Conservation (phyloP, 2,329 filamentous ascomycete genomes). For the Fusarium acutatum region DNA sequence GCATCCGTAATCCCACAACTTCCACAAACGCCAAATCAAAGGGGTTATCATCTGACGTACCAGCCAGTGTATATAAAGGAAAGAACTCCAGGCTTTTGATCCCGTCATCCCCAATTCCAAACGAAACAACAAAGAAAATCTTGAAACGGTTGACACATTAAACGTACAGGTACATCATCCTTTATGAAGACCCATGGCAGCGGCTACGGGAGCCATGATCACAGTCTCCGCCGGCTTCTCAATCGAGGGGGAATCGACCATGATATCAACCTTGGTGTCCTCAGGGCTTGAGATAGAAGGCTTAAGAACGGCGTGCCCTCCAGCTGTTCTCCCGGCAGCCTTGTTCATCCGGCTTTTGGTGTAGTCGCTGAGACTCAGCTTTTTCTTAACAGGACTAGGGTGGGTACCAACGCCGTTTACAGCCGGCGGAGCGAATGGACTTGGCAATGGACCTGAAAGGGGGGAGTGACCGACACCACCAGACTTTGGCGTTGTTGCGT, state of each 20-base stretch:
- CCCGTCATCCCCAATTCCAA: slow-evolving; percentile 30
- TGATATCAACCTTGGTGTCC: slow-evolving; percentile 49
- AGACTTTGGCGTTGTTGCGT: slow-evolving; percentile 57
- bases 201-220: slow-evolving; percentile 31
- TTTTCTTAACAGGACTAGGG: slow-evolving; percentile 72
- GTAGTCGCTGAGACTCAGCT: slow-evolving; percentile 73
- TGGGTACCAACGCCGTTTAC: slow-evolving; percentile 56
- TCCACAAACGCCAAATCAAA: slow-evolving; percentile 40
- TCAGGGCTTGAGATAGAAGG: slow-evolving; percentile 48
- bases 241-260: slow-evolving; percentile 42
- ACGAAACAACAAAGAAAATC: slow-evolving; percentile 30
- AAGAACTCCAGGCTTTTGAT: slow-evolving; percentile 46
- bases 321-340: slow-evolving; percentile 51
- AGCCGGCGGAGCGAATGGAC: slow-evolving; percentile 53
- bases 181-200: slow-evolving; percentile 41
- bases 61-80: slow-evolving; percentile 41
- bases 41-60: slow-evolving; percentile 33
- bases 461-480: slow-evolving; percentile 60
- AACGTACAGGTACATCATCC: slow-evolving; percentile 40
- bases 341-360: slow-evolving; percentile 67
- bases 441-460: slow-evolving; percentile 53
- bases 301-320: slow-evolving; percentile 44
- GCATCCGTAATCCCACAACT: slow-evolving; percentile 22
- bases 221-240: slow-evolving; percentile 43
- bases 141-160: slow-evolving; percentile 28